Evolutionary conservation across 371 early-diverging fungal genomes (phyloP).

Genomic region (Haplosporangium sp.): DNA sequence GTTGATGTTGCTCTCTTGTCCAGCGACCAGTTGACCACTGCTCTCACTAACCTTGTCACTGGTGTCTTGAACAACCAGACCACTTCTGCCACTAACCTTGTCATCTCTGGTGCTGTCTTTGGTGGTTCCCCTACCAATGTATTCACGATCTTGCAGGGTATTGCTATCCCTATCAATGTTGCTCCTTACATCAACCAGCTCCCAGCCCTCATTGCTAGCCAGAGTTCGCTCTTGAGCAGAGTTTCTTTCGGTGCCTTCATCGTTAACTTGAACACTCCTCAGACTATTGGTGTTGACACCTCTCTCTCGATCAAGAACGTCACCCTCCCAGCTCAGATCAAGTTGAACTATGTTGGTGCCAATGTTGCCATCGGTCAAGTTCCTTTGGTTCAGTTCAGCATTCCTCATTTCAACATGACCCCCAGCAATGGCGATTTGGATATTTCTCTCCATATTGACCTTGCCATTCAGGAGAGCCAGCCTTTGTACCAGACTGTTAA

Average conservation of each 20-base stretch:
- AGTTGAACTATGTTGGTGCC: slow-evolving; percentile 50
- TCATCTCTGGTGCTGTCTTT: slow-evolving; percentile 33
- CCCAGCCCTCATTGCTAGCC: slow-evolving; percentile 20
- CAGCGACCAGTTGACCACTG: slow-evolving; percentile 22
- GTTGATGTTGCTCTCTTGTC: slow-evolving; percentile 33
- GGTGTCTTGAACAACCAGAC: slow-evolving; percentile 32
- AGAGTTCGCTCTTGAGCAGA: slow-evolving; percentile 5
- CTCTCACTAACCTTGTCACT: slow-evolving; percentile 22
- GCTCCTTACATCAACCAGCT: slow-evolving; percentile 33
- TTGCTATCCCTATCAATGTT: slow-evolving; percentile 32
- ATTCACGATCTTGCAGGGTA: slow-evolving; percentile 36
- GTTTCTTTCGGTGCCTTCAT: slow-evolving; percentile 30
- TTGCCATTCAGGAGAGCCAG: slow-evolving; percentile 22
- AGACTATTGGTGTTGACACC: slow-evolving; percentile 47
- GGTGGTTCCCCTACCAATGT: slow-evolving; percentile 31
- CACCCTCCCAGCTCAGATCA: slow-evolving; percentile 46
- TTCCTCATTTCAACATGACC: slow-evolving; percentile 36
- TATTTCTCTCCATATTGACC: slow-evolving; percentile 30
- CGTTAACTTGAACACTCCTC: slow-evolving; percentile 46
- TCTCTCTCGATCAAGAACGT: slow-evolving; percentile 38
- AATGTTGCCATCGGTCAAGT: slow-evolving; percentile 35
- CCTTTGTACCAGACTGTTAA: slow-evolving; percentile 22
- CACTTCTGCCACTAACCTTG: slow-evolving; percentile 32
- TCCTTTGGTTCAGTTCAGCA: slow-evolving; percentile 30
- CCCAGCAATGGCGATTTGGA: slow-evolving; percentile 29